Base-by-base conservation (phyloP, 2,329 filamentous ascomycete species). In the Plectosphaerella plurivora region DNA sequence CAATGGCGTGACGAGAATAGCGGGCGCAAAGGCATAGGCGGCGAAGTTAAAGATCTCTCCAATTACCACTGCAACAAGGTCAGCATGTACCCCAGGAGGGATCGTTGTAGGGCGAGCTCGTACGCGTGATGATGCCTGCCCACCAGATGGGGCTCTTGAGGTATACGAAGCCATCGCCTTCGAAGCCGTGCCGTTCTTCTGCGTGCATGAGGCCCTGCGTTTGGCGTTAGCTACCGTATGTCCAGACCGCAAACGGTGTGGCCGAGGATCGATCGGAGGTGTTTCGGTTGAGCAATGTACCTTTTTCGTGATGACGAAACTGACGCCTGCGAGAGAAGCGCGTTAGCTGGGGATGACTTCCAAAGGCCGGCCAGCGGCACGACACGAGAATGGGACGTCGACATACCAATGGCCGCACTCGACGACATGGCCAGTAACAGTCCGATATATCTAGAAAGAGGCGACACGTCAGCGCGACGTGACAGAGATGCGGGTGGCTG, bases 271-370 rank as follows among this genome's bases (percentile, higher is more conserved):
- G 45, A 18, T 45, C 44, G 45, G 49, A 37, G n/a, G 37, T 33
- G 45, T 20, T 33, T 10, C 11, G 8, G 28, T 12, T 33, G 45
- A 46, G 35, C 49, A 55, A 68, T 73, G 69, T 75, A 94, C 89
- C 82, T 97, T 97, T 76, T 99, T 99, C 47, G 95, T 99, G 65
- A 99, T 97, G 61, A 99, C 93, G 71, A 99, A 99, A 81, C 92
- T 96, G 49, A 90, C 91, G 66, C 91, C 91, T 94, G 62, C 44
- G 45, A 54, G 42, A 53, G 39, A 41, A 45, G 51, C 47, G 53
- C 52, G 59, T 66, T 49, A 66, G 60, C 42, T 49, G 18, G n/a
- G 8, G 28, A 33, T 33, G 28, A 12, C 28, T 8, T 33, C 28
- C 2, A 33, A 12, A 33, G 11, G 28, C 28, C 28, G 28, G 9